These are phyloP conservation scores for Litchi chinensis DNA, from an alignment of 345 rosid species.

Conservation along the genomic window DNA sequence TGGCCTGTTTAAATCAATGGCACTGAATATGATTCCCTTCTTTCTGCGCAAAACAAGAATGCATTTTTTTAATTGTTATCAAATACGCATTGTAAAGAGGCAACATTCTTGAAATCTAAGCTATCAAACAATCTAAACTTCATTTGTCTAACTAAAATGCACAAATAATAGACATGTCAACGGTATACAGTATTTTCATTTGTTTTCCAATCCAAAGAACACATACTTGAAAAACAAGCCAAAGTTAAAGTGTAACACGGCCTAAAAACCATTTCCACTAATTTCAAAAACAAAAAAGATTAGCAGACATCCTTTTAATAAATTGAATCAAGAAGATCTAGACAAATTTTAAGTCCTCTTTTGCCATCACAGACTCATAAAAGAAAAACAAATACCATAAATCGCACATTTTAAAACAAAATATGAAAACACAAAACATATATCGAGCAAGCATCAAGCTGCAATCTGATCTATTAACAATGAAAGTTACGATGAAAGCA, in stretches of 20 bases:
- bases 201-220: neutral
- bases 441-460: neutral
- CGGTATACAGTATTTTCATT: neutral
- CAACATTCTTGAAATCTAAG: slow-evolving; percentile 25
- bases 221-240: neutral
- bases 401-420: neutral
- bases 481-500: neutral
- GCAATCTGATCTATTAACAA: neutral
- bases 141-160: slow-evolving; percentile 18
- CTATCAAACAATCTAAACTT: slow-evolving; percentile 29
- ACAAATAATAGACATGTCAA: slow-evolving; percentile 7
- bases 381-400: neutral
- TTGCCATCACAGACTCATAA: neutral
- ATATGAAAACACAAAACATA: neutral
- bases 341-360: neutral
- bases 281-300: neutral
- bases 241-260: neutral
- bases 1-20: slow-evolving; percentile 68
- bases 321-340: neutral
- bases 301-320: too few relatives aligned
- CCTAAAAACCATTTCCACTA: slow-evolving; percentile 8
- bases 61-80: slow-evolving; percentile 10
- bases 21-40: slow-evolving; percentile 74
- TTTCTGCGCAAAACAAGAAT: slow-evolving; percentile 53
- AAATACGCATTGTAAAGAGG: slow-evolving; percentile 11